These are phyloP conservation scores for Dittrichia graveolens DNA, from an alignment of 129 eudicot species.

Conservation along the genomic window DNA sequence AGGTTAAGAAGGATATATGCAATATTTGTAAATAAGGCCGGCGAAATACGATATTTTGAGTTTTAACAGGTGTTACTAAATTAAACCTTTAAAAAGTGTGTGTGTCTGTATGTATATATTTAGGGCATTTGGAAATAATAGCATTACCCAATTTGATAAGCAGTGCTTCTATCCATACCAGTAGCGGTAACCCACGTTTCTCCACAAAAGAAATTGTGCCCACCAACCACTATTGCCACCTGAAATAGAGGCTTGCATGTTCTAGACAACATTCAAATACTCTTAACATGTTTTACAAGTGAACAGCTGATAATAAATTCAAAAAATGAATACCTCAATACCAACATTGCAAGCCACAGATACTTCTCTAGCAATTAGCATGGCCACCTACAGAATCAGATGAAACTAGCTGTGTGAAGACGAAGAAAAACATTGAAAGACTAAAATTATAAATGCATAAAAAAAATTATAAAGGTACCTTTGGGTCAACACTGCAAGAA, in stretches of 20 bases:
- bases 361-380: conserved; percentile 91
- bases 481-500: conserved; percentile 77
- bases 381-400: conserved; percentile 61
- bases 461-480: conserved; percentile 39
- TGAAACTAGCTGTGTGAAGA: conserved; percentile 1
- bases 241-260: conserved; percentile 32
- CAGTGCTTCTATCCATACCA: conserved; percentile 86
- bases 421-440: neutral
- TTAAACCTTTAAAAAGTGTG: no score
- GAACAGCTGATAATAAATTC: conserved; percentile 6
- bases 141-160: conserved; percentile 90
- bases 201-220: conserved; percentile 95
- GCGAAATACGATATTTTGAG: no score
- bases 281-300: neutral
- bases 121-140: neutral
- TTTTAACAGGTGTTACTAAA: no score
- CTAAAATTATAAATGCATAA: no score
- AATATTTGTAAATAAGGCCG: no score
- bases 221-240: conserved; percentile 99
- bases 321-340: conserved; percentile 60
- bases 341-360: conserved; percentile 82
- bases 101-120: neutral
- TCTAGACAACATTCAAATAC: conserved; percentile 4
- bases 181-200: conserved; percentile 84
- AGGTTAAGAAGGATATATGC: no score